A percentile compares a stretch with the other conserved stretches of the same genome.
Conservation (phyloP, 768 basidiomycete genomes). For the Asterophora lycoperdoides region DNA sequence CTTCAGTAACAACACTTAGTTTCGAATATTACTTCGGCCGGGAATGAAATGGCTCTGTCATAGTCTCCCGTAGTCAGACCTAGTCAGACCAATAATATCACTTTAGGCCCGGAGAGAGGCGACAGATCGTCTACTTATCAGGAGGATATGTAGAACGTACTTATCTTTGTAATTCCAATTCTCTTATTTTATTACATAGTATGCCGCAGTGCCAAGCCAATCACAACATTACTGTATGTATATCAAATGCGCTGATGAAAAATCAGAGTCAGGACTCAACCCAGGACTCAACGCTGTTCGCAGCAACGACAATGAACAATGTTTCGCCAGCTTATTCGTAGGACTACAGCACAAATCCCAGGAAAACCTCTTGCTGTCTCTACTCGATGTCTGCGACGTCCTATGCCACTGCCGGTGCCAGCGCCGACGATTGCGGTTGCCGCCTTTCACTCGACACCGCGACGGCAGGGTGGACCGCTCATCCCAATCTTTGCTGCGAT, state of each 20-base stretch:
- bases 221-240: too few relatives aligned
- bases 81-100: too few relatives aligned
- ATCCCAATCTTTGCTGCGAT: constrained; percentile 52
- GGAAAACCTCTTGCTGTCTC: constrained; percentile 11
- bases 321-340: constrained; percentile 43
- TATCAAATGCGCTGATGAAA: background rate
- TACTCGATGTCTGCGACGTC: background rate
- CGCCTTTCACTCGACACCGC: constrained; percentile 37
- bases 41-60: too few relatives aligned
- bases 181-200: too few relatives aligned
- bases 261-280: background rate
- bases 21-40: too few relatives aligned
- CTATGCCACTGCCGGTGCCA: background rate
- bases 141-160: too few relatives aligned
- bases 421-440: constrained; percentile 4
- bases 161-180: too few relatives aligned
- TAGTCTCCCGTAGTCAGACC: too few relatives aligned
- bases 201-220: background rate
- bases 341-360: constrained; percentile 11
- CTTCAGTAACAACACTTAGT: too few relatives aligned
- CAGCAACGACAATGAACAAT: constrained; percentile 41
- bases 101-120: too few relatives aligned
- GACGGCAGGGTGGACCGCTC: constrained; percentile 33
- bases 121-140: too few relatives aligned
- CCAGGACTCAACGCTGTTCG: constrained; percentile 1